phyloP scores from a whole-genome alignment of 2,329 filamentous ascomycete species.

The Aspergillus tanneri region DNA sequence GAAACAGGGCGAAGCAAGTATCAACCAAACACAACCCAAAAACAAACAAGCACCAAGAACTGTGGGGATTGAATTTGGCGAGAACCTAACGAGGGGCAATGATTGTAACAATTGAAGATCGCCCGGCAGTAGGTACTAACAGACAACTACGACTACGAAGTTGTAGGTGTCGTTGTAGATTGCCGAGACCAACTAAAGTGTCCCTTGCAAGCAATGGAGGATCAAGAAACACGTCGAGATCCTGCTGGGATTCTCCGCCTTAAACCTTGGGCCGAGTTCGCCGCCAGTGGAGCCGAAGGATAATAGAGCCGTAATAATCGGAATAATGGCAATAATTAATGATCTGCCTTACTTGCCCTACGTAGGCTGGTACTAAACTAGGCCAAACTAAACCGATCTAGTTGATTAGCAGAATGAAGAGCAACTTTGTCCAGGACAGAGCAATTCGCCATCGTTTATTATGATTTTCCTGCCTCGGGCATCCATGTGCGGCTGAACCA shows the following conservation, averaged over 20 bases:
- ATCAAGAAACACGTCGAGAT: not conserved
- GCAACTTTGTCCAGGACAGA: not conserved
- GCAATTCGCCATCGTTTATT: not conserved
- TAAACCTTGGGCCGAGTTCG: not conserved
- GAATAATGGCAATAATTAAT: not conserved
- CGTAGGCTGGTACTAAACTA: not conserved
- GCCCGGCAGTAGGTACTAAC: not conserved
- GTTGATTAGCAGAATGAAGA: not conserved
- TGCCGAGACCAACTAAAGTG: not conserved
- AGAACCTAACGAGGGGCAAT: conserved; percentile 1
- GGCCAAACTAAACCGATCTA: not conserved
- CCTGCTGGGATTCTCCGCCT: not conserved
- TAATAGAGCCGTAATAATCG: not conserved
- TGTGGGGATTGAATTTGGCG: conserved; percentile 12
- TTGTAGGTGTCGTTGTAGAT: not conserved
- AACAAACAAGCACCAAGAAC: conserved; percentile 12
- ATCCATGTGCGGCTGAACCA: not conserved
- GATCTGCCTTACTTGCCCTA: not conserved
- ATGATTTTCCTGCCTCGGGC: conserved; percentile 1
- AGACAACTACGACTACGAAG: not conserved
- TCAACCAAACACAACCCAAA: conserved; percentile 2
- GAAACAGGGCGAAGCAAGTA: conserved; percentile 2
- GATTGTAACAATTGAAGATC: not conserved
- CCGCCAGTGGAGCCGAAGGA: not conserved
- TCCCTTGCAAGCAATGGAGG: not conserved